Evolutionary conservation across 768 basidiomycete genomes (phyloP).

Genomic region (Mycena belliarum): DNA sequence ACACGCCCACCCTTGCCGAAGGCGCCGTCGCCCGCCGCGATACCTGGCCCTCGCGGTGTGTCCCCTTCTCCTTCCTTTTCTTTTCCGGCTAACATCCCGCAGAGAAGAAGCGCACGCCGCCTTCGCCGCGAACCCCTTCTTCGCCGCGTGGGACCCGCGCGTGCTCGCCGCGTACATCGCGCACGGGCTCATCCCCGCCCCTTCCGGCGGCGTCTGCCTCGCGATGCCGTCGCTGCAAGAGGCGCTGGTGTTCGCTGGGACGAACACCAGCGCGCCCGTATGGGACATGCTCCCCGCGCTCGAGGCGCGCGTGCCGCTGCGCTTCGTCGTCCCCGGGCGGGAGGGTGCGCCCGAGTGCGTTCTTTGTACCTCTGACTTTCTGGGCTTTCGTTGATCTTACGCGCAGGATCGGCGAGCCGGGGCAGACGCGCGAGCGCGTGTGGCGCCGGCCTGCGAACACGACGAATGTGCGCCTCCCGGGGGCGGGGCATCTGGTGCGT

Average conservation of each 20-base stretch:
- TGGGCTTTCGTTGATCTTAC: background rate
- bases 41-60: slow-evolving; percentile 63
- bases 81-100: background rate
- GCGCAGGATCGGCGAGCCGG: slow-evolving; percentile 35
- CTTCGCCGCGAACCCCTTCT: slow-evolving; percentile 63
- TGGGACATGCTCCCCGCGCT: slow-evolving; percentile 44
- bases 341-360: slow-evolving; percentile 37
- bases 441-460: slow-evolving; percentile 46
- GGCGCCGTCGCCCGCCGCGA: slow-evolving; percentile 61
- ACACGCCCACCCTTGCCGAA: slow-evolving; percentile 26
- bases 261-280: slow-evolving; percentile 40
- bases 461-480: slow-evolving; percentile 39
- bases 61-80: background rate
- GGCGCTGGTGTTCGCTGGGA: slow-evolving; percentile 59
- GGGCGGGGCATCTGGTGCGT: slow-evolving; percentile 47
- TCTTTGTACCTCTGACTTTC: background rate
- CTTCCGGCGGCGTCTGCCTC: slow-evolving; percentile 46
- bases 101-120: slow-evolving; percentile 61
- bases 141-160: slow-evolving; percentile 66
- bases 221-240: slow-evolving; percentile 72
- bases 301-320: slow-evolving; percentile 50
- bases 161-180: slow-evolving; percentile 63
- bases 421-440: slow-evolving; percentile 37
- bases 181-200: slow-evolving; percentile 47
- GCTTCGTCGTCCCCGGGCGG: slow-evolving; percentile 57